Conservation (phyloP, 495 filamentous ascomycete genomes). For the Talaromyces adpressus region DNA sequence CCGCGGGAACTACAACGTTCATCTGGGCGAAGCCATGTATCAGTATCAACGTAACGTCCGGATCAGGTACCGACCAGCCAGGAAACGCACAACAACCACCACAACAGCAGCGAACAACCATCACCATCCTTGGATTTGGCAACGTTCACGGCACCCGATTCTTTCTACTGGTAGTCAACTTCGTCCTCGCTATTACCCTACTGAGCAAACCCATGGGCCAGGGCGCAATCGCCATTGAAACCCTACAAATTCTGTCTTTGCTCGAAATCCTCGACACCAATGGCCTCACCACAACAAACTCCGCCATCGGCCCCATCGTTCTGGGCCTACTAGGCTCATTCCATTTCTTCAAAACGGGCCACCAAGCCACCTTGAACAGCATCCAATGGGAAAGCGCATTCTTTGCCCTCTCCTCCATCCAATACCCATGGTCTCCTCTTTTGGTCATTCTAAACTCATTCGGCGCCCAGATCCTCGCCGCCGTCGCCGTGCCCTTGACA, state of each 20-base stretch:
- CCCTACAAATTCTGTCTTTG: conserved; percentile 81
- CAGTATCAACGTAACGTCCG: conserved; percentile 41
- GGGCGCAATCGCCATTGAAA: conserved; percentile 68
- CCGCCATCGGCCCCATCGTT: conserved; percentile 74
- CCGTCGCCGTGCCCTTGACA: conserved; percentile 69
- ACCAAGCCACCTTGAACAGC: conserved; percentile 78
- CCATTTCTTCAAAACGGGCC: conserved; percentile 96
- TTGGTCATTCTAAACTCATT: conserved; percentile 80
- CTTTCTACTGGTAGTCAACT: conserved; percentile 73
- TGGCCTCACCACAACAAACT: conserved; percentile 48
- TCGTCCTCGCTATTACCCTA: conserved; percentile 66
- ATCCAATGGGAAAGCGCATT: conserved; percentile 99
- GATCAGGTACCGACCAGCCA: conserved; percentile 13
- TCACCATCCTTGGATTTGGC: conserved; percentile 83
- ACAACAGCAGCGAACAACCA: conserved; percentile 40
- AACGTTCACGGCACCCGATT: conserved; percentile 91
- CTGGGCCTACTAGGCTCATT: conserved; percentile 82
- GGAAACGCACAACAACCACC: conserved; percentile 25
- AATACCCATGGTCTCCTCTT: conserved; percentile 84
- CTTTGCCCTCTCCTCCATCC: conserved; percentile 73
- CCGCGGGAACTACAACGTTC: conserved; percentile 62
- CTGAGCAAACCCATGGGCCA: conserved; percentile 93
- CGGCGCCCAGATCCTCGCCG: conserved; percentile 79
- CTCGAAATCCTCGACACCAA: conserved; percentile 84
- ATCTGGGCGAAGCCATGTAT: conserved; percentile 71